phyloP scores from a whole-genome alignment of 1,284 basidiomycete species.

The Exobasidium cylindrosporum region DNA sequence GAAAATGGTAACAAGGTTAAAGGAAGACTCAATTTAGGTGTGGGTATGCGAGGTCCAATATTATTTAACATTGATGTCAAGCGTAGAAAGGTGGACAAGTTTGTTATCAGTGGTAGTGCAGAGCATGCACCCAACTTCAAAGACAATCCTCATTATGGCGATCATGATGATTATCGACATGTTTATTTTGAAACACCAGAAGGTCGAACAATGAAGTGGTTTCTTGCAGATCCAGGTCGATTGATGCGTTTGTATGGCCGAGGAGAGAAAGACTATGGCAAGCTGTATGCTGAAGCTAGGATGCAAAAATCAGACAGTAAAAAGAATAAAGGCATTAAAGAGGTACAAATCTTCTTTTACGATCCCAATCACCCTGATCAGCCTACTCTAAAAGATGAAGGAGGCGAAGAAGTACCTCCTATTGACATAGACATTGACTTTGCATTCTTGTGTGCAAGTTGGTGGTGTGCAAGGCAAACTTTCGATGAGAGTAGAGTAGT shows the following conservation, averaged over 20 bases:
- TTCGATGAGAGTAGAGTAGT: constrained; percentile 7
- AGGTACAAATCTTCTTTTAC: neutral
- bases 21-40: constrained; percentile 1
- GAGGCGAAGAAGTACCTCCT: neutral
- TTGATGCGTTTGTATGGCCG: constrained; percentile 10
- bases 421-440: neutral
- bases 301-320: neutral
- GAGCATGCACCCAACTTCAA: constrained; percentile 5
- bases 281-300: constrained; percentile 2
- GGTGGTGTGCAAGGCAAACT: constrained; percentile 11
- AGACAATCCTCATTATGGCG: neutral
- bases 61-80: neutral
- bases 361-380: neutral
- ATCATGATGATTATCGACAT: constrained; percentile 11
- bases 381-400: neutral
- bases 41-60: neutral
- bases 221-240: neutral
- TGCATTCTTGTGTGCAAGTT: neutral
- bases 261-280: constrained; percentile 5
- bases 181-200: constrained; percentile 9
- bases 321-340: constrained; percentile 3
- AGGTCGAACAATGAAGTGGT: constrained; percentile 4
- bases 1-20: constrained; percentile 5
- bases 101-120: constrained; percentile 1
- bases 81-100: constrained; percentile 6